Percentiles rank a stretch among this genome's conserved stretches.
Conservation (phyloP, 495 filamentous ascomycete genomes). For the Mycothermus thermophilus region DNA sequence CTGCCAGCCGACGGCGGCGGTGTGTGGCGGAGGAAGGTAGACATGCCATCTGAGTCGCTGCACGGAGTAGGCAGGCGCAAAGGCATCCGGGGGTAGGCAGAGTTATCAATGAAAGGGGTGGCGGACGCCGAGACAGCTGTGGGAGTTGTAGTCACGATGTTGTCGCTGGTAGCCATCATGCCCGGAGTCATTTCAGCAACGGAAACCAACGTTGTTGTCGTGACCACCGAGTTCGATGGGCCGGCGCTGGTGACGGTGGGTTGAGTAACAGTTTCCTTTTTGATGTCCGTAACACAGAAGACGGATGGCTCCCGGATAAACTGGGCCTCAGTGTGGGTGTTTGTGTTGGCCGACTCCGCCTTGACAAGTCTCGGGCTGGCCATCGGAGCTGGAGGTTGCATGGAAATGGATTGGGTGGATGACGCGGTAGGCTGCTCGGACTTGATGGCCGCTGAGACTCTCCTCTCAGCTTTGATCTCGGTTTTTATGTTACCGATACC, state of each 20-base stretch:
- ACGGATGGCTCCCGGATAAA: no score
- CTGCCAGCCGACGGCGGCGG: constrained; percentile 13
- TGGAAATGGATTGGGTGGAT: background rate
- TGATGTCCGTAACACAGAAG: no score
- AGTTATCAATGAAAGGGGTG: constrained; percentile 9
- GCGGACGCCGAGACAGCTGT: constrained; percentile 6
- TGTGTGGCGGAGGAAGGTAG: constrained; percentile 13
- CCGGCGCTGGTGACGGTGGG: no score
- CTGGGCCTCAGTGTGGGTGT: constrained; percentile 1
- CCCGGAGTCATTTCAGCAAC: background rate
- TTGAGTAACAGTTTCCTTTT: no score
- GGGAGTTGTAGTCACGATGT: constrained; percentile 3
- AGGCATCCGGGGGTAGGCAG: constrained; percentile 10
- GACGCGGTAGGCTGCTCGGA: constrained; percentile 1
- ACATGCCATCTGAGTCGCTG: constrained; percentile 28
- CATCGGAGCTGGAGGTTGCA: constrained; percentile 7
- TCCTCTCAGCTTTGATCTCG: constrained; percentile 7
- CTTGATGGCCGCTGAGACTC: constrained; percentile 4
- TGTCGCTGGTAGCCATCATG: background rate
- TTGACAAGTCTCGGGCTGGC: constrained; percentile 1
- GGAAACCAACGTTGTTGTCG: no score
- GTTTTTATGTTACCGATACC: constrained; percentile 15
- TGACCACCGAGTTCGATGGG: no score
- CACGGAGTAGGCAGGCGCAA: constrained; percentile 30
- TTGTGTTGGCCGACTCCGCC: background rate